A percentile compares a stretch with the other conserved stretches of the same genome.
Evolutionary conservation across 345 rosid genomes (phyloP).

Genomic region (Dipteronia dyeriana): DNA sequence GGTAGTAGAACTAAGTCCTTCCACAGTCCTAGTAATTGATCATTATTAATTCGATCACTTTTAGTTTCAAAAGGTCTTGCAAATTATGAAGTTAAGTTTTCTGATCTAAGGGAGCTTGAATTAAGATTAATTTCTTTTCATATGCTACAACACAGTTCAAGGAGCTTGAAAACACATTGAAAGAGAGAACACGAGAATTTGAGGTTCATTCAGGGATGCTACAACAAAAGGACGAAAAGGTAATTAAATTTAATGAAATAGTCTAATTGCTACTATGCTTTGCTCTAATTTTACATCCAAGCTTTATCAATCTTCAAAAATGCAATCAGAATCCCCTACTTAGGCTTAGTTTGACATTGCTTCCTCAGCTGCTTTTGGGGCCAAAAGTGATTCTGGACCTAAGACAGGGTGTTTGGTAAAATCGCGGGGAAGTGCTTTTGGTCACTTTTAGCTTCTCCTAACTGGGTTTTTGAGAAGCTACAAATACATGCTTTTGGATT

Average conservation of each 20-base stretch:
- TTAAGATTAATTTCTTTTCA: conserved; percentile 5
- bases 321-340: not conserved
- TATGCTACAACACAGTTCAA: conserved; percentile 27
- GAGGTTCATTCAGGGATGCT: conserved; percentile 33
- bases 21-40: not conserved
- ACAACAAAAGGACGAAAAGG: conserved; percentile 49
- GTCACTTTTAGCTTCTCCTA: too few species aligned
- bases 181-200: conserved; percentile 27
- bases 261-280: not conserved
- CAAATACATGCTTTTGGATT: too few species aligned
- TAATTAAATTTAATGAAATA: conserved; percentile 4
- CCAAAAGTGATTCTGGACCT: too few species aligned
- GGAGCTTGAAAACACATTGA: conserved; percentile 37
- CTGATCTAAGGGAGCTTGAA: not conserved
- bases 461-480: too few species aligned
- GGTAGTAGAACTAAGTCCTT: not conserved
- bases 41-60: not conserved
- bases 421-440: too few species aligned
- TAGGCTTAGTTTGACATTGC: too few species aligned
- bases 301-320: not conserved
- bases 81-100: not conserved
- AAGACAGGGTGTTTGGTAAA: too few species aligned
- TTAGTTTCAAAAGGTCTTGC: not conserved
- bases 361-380: too few species aligned
- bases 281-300: not conserved